Percentiles rank a stretch among this genome's conserved stretches.
These are phyloP conservation scores for Eutypella sp. DNA, from an alignment of 2,329 filamentous ascomycete species.

Conservation along the genomic window DNA sequence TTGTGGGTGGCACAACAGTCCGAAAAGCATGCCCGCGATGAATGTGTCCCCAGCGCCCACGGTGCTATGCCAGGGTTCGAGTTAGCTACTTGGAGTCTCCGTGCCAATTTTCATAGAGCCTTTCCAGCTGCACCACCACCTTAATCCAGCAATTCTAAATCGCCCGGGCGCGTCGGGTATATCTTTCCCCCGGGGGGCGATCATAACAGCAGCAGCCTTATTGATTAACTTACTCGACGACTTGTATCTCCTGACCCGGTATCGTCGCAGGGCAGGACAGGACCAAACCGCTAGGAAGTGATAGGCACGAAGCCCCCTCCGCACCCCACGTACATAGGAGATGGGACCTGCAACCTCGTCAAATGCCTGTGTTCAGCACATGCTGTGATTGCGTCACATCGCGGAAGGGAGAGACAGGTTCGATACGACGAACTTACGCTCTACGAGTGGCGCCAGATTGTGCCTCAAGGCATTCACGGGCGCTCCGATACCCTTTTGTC, in stretches of 20 bases:
- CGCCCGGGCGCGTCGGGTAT: too few relatives aligned
- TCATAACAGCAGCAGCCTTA: constrained; percentile 17
- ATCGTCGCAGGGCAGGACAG: constrained; percentile 40
- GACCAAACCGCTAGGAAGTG: constrained; percentile 28
- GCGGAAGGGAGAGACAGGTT: constrained; percentile 10
- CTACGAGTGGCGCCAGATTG: constrained; percentile 27
- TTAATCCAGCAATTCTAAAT: constrained; percentile 3
- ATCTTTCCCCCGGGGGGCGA: too few relatives aligned
- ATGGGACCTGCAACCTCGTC: constrained; percentile 29
- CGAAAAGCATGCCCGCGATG: constrained; percentile 65
- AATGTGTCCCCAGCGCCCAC: constrained; percentile 75
- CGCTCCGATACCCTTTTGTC: constrained; percentile 25
- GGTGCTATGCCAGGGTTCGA: constrained; percentile 43
- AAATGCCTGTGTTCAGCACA: constrained; percentile 19
- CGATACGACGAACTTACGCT: constrained; percentile 25
- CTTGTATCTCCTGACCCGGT: constrained; percentile 32
- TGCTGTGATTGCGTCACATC: too few relatives aligned
- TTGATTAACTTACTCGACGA: constrained; percentile 52
- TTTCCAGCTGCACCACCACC: too few relatives aligned
- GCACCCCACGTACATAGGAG: constrained; percentile 42
- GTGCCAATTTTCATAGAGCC: constrained; percentile 1
- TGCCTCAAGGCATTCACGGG: constrained; percentile 23
- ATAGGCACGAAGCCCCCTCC: constrained; percentile 41
- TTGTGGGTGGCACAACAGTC: constrained; percentile 43
- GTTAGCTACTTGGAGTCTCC: constrained; percentile 17